Evolutionary conservation across 1,139 yeast species (phyloP).

Genomic region (Taiozyma sp.): DNA sequence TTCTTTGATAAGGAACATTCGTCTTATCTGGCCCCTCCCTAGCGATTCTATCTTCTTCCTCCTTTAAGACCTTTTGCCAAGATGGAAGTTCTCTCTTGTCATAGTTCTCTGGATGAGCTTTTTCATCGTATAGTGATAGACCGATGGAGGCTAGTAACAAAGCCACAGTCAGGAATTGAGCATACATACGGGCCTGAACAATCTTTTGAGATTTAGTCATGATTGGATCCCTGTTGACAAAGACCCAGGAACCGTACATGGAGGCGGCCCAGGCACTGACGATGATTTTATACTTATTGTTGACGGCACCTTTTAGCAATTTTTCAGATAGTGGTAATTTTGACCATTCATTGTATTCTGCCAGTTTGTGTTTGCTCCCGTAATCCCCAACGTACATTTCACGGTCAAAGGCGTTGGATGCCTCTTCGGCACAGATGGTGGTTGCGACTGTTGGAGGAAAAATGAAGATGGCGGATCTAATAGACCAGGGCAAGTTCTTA

Average conservation of each 20-base stretch:
- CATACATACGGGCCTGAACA: slow-evolving; percentile 93
- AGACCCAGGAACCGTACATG: slow-evolving; percentile 75
- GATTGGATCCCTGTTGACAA: slow-evolving; percentile 69
- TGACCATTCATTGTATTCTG: slow-evolving; percentile 49
- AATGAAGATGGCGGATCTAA: slow-evolving; percentile 51
- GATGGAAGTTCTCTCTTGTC: slow-evolving; percentile 31
- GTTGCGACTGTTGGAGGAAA: slow-evolving; percentile 52
- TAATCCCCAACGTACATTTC: slow-evolving; percentile 36
- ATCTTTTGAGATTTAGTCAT: slow-evolving; percentile 80
- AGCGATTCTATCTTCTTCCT: slow-evolving; percentile 25
- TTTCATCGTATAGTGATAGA: slow-evolving; percentile 57
- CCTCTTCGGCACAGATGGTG: slow-evolving; percentile 55
- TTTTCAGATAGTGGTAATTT: slow-evolving; percentile 40
- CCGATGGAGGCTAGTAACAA: slow-evolving; percentile 60
- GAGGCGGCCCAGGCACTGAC: slow-evolving; percentile 84
- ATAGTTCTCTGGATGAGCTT: slow-evolving; percentile 37
- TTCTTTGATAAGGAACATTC: slow-evolving; percentile 17
- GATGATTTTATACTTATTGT: slow-evolving; percentile 70
- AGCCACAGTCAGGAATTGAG: slow-evolving; percentile 73
- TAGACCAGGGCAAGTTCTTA: slow-evolving; percentile 39
- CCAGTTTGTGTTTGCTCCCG: slow-evolving; percentile 34
- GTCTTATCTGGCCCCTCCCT: slow-evolving; percentile 8
- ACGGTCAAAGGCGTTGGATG: slow-evolving; percentile 50
- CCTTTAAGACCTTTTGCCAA: slow-evolving; percentile 38
- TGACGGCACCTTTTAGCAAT: slow-evolving; percentile 38